Base-by-base conservation (phyloP, 2,329 filamentous ascomycete species). In the Paraphoma sp. region DNA sequence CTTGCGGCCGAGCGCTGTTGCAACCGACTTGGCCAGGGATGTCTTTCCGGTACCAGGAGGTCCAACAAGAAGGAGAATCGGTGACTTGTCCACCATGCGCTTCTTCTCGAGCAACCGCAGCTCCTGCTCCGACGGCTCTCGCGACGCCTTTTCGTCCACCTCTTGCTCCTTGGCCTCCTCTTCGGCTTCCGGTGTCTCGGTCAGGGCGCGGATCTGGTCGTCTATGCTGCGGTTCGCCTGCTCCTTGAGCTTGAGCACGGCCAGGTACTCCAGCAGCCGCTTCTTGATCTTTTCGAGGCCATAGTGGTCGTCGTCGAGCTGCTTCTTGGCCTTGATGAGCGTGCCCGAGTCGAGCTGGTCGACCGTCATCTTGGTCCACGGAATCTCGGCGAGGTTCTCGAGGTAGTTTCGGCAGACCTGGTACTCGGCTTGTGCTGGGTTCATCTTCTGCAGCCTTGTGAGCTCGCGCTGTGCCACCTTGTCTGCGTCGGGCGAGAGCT, bases 251-350 rank as follows among this genome's bases (percentile, higher is more conserved):
- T 95, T 90, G 50, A 99, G 83, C n/a, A 99, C 95, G 2, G 95
- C 96, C 43, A 99, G 83, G 72, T 99, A 99, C 76, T 98, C 96
- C 5, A 99, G 84, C 18, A 99, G 79, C 43, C 95, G 86, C 84
- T 97, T 97, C 86, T 99, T 99, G 72, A 99, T 94, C 78, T 94
- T 96, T 59, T 98, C 93, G 12, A 99, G 82, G 0, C 95, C 95
- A 67, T 98, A 98, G 76, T 99, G 95, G 72, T 99, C 95, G 62
- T 96, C 89, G 69, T 99, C 93, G 6, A 99, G 85, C 76, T 98
- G 95, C 78, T 93, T 91, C 52, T 92, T 87, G 6, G 95, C 95
- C 65, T 85, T 86, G 56, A 85, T 83, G 54, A 98, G 76, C 0
- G 93, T 97, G 9, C 92, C 89, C 0, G 87, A 85, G 7, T 93